Conservation (phyloP, 2,329 filamentous ascomycete species). For the Elsinoe arachidis region DNA sequence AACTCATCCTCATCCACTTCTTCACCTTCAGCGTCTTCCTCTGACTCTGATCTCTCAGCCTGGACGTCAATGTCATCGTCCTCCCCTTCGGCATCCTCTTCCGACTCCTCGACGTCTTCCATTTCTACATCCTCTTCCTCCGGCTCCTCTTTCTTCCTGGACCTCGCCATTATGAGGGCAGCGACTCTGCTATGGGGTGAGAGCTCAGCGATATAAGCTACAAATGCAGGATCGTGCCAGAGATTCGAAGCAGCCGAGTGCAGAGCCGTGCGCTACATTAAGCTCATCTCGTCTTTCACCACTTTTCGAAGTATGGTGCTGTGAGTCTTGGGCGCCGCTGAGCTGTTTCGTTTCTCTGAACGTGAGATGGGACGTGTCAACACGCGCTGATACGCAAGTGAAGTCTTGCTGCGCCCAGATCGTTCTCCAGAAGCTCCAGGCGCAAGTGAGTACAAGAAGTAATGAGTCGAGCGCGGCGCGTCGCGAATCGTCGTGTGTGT, state of each 20-base stretch:
- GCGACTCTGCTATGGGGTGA: no score
- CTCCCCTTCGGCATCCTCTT: conserved; percentile 44
- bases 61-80: conserved; percentile 40
- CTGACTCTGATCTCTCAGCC: conserved; percentile 34
- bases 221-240: no score
- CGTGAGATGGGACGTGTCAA: not conserved
- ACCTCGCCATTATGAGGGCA: conserved; percentile 11
- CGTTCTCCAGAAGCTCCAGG: not conserved
- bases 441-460: not conserved
- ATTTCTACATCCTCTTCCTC: conserved; percentile 24
- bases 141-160: conserved; percentile 17
- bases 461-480: not conserved
- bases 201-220: no score
- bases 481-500: conserved; percentile 1
- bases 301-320: not conserved
- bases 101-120: conserved; percentile 27
- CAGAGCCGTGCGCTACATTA: not conserved
- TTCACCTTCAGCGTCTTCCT: conserved; percentile 49
- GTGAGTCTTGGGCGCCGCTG: not conserved
- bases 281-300: not conserved
- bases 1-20: conserved; percentile 46
- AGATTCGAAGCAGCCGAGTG: no score
- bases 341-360: conserved; percentile 12
- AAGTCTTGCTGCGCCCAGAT: not conserved
- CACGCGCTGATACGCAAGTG: not conserved